Percentiles rank a stretch among this genome's conserved stretches.
phyloP scores from a whole-genome alignment of 2,329 filamentous ascomycete species.

The Neoarthrinium moseri region DNA sequence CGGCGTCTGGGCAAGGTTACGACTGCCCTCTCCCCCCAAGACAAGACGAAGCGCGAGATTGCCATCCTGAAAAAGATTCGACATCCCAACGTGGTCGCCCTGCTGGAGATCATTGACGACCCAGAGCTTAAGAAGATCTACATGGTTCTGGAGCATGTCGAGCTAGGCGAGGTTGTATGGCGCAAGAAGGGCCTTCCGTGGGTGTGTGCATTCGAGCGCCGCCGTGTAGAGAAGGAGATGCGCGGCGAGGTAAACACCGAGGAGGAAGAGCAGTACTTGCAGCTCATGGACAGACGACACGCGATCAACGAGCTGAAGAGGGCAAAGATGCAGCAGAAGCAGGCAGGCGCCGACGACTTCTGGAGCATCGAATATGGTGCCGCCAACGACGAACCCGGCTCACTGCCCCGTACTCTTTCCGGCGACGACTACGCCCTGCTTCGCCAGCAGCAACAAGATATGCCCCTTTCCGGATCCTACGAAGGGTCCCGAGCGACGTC shows the following conservation, averaged over 20 bases:
- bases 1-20: constrained; percentile 84
- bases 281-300: constrained; percentile 58
- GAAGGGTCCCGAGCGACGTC: constrained; percentile 38
- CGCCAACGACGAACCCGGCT: constrained; percentile 46
- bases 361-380: constrained; percentile 86
- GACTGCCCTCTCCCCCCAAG: constrained; percentile 60
- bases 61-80: constrained; percentile 98
- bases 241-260: constrained; percentile 56
- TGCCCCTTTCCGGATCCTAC: constrained; percentile 19
- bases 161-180: constrained; percentile 93
- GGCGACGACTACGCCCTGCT: constrained; percentile 19
- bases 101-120: constrained; percentile 97
- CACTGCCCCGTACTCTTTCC: constrained; percentile 21
- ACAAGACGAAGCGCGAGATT: constrained; percentile 92
- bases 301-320: constrained; percentile 57
- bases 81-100: constrained; percentile 92
- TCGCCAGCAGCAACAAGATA: constrained; percentile 16
- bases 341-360: constrained; percentile 57
- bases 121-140: constrained; percentile 97
- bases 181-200: constrained; percentile 82
- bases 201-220: constrained; percentile 79
- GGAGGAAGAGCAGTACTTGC: constrained; percentile 60
- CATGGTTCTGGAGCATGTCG: constrained; percentile 93
- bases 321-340: constrained; percentile 49
- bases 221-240: constrained; percentile 73